Evolutionary conservation across 306 rosid species (phyloP).

Genomic region (Quercus engelmannii): DNA sequence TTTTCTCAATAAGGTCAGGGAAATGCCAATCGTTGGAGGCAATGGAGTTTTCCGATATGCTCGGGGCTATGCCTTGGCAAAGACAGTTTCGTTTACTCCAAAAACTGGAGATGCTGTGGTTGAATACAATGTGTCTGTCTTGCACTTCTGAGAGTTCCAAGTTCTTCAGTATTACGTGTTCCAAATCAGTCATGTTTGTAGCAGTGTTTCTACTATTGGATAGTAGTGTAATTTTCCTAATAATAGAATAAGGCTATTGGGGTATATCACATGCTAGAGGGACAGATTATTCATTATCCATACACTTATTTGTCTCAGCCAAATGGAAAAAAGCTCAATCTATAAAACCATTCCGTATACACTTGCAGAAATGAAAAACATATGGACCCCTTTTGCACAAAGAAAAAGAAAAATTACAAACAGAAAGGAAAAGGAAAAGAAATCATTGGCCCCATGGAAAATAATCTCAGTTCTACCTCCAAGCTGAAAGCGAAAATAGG

Average conservation of each 20-base stretch:
- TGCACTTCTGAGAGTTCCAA: constrained; percentile 1
- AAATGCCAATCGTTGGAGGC: constrained; percentile 42
- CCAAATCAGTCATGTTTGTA: background rate
- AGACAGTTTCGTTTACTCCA: constrained; percentile 9
- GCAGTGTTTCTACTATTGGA: background rate
- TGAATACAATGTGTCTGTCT: constrained; percentile 35
- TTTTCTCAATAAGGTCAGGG: constrained; percentile 10
- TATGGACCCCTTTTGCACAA: constrained; percentile 22
- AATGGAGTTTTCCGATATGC: constrained; percentile 32
- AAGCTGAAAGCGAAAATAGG: constrained; percentile 67
- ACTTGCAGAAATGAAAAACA: constrained; percentile 2
- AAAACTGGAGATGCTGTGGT: constrained; percentile 32
- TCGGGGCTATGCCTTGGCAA: constrained; percentile 34
- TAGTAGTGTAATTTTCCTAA: background rate
- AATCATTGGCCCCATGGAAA: constrained; percentile 7
- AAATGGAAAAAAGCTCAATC: background rate
- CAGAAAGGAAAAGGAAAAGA: constrained; percentile 6
- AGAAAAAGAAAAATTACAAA: constrained; percentile 1
- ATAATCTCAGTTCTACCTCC: constrained; percentile 42
- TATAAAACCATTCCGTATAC: background rate
- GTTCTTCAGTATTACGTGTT: background rate
- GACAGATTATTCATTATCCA: background rate
- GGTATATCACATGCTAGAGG: background rate
- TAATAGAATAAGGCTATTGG: background rate
- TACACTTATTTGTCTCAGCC: background rate